Evolutionary conservation across 805 yeast species (phyloP).

Genomic region (Metschnikowia continentalis): DNA sequence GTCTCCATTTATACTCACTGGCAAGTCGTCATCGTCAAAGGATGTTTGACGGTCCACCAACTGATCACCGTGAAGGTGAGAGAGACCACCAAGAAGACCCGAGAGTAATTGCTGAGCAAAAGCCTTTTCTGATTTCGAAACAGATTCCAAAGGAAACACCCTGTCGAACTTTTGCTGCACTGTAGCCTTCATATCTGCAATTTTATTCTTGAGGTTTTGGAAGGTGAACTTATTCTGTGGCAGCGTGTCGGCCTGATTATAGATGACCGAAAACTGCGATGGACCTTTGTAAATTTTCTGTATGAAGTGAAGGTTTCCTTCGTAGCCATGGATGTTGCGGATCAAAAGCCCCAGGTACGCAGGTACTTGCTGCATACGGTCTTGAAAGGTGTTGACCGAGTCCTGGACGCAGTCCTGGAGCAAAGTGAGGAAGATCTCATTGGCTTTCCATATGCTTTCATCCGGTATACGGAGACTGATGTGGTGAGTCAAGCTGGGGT

Average conservation of each 20-base stretch:
- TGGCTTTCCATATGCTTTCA: conserved; percentile 71
- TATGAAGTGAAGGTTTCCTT: conserved; percentile 74
- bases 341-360: conserved; percentile 50
- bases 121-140: conserved; percentile 42
- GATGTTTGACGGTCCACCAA: conserved; percentile 70
- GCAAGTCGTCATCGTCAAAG: conserved; percentile 67
- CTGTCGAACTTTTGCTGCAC: conserved; percentile 52
- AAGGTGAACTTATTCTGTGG: conserved; percentile 33
- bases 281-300: conserved; percentile 73
- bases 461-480: conserved; percentile 66
- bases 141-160: conserved; percentile 49
- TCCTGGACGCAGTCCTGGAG: conserved; percentile 63
- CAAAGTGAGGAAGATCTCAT: conserved; percentile 66
- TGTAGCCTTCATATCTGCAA: conserved; percentile 27
- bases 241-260: conserved; percentile 43
- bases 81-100: conserved; percentile 83
- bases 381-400: conserved; percentile 28
- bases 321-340: conserved; percentile 54
- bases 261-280: conserved; percentile 71
- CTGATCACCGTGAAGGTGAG: conserved; percentile 81
- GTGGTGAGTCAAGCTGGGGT: conserved; percentile 62
- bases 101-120: conserved; percentile 81
- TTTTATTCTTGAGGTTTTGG: conserved; percentile 32
- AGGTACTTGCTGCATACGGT: conserved; percentile 29
- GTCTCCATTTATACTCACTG: conserved; percentile 30